Evolutionary conservation across 305 asterid genomes (phyloP).

Genomic region (Lippia alba): DNA sequence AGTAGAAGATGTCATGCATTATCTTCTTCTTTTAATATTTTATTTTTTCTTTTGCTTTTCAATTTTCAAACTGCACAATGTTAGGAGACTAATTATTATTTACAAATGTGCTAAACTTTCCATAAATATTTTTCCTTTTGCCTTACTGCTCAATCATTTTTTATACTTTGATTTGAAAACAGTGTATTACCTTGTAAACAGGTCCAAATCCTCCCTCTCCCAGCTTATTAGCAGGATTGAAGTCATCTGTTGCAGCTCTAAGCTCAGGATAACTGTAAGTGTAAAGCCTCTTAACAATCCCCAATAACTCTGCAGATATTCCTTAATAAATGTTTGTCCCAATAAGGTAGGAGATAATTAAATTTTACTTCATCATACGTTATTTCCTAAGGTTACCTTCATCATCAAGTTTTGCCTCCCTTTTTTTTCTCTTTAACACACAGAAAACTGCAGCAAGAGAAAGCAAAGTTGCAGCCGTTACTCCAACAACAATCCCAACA

Average conservation of each 20-base stretch:
- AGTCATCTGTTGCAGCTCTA: conserved; percentile 72
- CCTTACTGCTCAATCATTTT: neutral
- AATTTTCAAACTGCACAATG: no score
- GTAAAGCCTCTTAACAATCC: conserved; percentile 70
- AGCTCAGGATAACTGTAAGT: conserved; percentile 76
- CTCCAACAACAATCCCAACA: conserved; percentile 64
- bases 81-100: no score
- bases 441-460: conserved; percentile 45
- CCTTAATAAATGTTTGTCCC: conserved; percentile 3
- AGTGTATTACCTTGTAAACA: conserved; percentile 67
- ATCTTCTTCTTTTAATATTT: no score
- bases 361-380: neutral
- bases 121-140: no score
- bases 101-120: no score
- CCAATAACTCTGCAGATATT: conserved; percentile 60
- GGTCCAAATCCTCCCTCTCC: conserved; percentile 97
- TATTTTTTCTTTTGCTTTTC: no score
- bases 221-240: conserved; percentile 66
- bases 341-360: neutral
- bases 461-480: conserved; percentile 50
- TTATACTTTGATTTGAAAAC: neutral
- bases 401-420: conserved; percentile 49
- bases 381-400: conserved; percentile 52
- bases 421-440: conserved; percentile 52
- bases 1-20: no score